These are phyloP conservation scores for Pharus latifolius DNA, from an alignment of 176 grass and related monocot species.

Conservation along the genomic window DNA sequence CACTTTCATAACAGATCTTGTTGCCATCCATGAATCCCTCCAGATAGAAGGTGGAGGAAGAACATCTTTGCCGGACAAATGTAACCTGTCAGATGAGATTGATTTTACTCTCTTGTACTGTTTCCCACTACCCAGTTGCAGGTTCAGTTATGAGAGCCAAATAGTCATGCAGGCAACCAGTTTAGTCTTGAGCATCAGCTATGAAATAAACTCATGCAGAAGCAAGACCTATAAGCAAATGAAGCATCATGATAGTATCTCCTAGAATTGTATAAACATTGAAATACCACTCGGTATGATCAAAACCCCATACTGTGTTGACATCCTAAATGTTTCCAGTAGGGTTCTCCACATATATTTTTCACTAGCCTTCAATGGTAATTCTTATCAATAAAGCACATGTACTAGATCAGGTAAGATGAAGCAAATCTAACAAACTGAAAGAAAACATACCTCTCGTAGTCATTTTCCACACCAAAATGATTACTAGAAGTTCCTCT, in stretches of 20 bases:
- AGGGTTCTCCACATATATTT: too few relatives aligned
- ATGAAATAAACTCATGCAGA: not conserved
- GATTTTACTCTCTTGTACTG: not conserved
- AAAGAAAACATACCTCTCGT: constrained; percentile 51
- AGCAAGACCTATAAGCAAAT: not conserved
- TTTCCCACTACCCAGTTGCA: not conserved
- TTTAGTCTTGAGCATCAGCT: too few relatives aligned
- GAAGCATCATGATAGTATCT: not conserved
- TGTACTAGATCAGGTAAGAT: not conserved
- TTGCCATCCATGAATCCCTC: constrained; percentile 65
- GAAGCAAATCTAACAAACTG: not conserved
- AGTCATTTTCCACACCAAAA: constrained; percentile 38
- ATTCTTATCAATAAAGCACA: not conserved
- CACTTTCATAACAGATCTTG: constrained; percentile 74
- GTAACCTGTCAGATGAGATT: constrained; percentile 29
- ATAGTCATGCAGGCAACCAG: too few relatives aligned
- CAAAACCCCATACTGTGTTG: too few relatives aligned
- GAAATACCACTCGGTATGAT: not conserved
- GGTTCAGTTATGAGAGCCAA: too few relatives aligned
- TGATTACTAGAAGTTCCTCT: constrained; percentile 40
- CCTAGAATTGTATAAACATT: not conserved
- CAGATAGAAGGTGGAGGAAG: constrained; percentile 46
- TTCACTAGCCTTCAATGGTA: too few relatives aligned
- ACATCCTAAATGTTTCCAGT: too few relatives aligned
- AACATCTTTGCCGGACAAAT: constrained; percentile 43